These are phyloP conservation scores for Porphyrellus cyaneotinctus DNA, from an alignment of 768 basidiomycete genomes.

Conservation along the genomic window DNA sequence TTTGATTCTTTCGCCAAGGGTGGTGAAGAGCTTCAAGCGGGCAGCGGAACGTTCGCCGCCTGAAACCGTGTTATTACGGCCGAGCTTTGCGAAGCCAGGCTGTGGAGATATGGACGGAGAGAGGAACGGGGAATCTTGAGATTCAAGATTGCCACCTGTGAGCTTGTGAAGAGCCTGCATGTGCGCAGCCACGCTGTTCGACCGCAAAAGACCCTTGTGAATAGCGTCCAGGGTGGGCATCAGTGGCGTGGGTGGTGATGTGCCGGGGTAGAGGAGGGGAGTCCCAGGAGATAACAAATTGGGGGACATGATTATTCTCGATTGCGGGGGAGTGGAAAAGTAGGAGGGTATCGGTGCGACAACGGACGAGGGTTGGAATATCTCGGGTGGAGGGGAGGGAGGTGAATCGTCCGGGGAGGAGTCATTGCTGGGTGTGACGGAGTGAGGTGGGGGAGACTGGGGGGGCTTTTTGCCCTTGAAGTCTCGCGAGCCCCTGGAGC, in stretches of 20 bases:
- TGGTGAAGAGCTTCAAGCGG: constrained; percentile 61
- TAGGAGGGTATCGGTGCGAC: constrained; percentile 57
- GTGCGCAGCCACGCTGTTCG: constrained; percentile 83
- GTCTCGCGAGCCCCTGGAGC: constrained; percentile 63
- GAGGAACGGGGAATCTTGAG: constrained; percentile 51
- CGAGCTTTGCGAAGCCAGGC: constrained; percentile 44
- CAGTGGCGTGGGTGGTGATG: constrained; percentile 57
- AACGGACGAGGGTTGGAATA: constrained; percentile 28
- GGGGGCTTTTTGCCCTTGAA: constrained; percentile 58
- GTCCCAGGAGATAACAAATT: constrained; percentile 52
- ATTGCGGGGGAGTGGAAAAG: constrained; percentile 43
- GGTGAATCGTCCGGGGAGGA: constrained; percentile 64
- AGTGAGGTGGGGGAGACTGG: constrained; percentile 43
- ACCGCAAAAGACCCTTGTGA: constrained; percentile 76
- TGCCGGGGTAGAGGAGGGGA: constrained; percentile 58
- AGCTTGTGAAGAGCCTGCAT: constrained; percentile 81
- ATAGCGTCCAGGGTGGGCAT: constrained; percentile 77
- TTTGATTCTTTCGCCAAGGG: constrained; percentile 54
- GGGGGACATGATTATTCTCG: constrained; percentile 39
- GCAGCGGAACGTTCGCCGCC: constrained; percentile 77
- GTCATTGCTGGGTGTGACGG: constrained; percentile 51
- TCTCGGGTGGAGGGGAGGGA: constrained; percentile 27
- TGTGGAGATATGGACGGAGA: constrained; percentile 49
- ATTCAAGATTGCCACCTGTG: constrained; percentile 63
- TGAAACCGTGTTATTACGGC: constrained; percentile 76